phyloP scores from a whole-genome alignment of 164 flowering plant species.

The Vitis riparia region DNA sequence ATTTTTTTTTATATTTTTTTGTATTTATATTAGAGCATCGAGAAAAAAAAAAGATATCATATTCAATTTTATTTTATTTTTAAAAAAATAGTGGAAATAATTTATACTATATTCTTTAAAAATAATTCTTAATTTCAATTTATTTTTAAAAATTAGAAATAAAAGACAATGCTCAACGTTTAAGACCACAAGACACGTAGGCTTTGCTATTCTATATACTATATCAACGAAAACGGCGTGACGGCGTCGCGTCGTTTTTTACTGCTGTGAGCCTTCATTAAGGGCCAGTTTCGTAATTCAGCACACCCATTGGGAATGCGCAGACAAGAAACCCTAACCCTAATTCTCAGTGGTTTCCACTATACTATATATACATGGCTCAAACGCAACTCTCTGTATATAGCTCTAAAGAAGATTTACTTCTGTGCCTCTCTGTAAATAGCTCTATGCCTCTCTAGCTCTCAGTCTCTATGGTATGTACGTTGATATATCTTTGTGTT shows the following conservation, averaged over 20 bases:
- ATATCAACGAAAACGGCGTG: too few species aligned
- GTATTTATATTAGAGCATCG: too few species aligned
- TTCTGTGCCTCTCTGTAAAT: not conserved
- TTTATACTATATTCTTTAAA: too few species aligned
- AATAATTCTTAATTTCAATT: too few species aligned
- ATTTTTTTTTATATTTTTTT: too few species aligned
- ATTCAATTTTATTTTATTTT: too few species aligned
- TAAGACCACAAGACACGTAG: too few species aligned
- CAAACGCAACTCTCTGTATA: not conserved
- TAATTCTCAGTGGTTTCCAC: constrained; percentile 3
- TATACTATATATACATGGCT: constrained; percentile 6
- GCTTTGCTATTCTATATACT: too few species aligned
- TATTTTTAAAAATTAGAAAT: too few species aligned
- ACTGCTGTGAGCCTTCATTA: not conserved
- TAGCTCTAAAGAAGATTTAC: not conserved
- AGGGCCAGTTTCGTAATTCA: not conserved
- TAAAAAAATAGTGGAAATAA: too few species aligned
- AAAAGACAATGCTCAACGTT: too few species aligned
- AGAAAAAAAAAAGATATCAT: too few species aligned
- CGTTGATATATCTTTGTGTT: not conserved
- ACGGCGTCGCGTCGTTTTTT: not conserved
- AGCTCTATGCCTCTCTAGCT: not conserved
- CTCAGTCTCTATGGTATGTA: not conserved
- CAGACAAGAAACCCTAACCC: constrained; percentile 20
- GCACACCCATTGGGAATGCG: not conserved